Base-by-base conservation (phyloP, 2,329 filamentous ascomycete species). In the Fusarium buxicola region DNA sequence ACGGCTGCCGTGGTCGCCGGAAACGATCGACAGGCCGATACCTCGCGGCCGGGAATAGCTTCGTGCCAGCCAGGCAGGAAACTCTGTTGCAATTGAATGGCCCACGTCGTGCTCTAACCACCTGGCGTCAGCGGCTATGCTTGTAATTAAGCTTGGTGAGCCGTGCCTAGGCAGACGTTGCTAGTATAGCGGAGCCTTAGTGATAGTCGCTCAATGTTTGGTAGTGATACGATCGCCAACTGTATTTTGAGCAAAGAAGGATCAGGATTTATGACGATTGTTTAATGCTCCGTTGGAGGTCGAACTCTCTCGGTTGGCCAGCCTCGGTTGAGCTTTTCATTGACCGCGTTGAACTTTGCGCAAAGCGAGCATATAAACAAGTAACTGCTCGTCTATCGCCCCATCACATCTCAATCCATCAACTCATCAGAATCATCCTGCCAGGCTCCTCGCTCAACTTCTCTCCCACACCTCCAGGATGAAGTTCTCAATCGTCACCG, bases 401-500 rank as follows among this genome's bases (percentile, higher is more conserved):
- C 25, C 32, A 38, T 12, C 15, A 15, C 34, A 15, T 24, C 13
- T 24, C 18, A 24, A 27, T 8, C 10, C 27, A 21, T 32, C 41
- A 12, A 6, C 39, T 13, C 3, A 11, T 4, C 21, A 30, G 10
- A 36, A 18, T 11, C 8, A 16, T 9, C n/a, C 15, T 11, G 7
- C 27, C 7, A 15, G 27, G 27, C 12, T 40, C n/a, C 7, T 5
- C 12, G 11, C 11, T 18, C 21, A 25, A 3, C n/a, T 30, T 28
- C 12, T 15, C n/a, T 16, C 24, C 13, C 21, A 7, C 12, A 35
- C 7, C 8, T 27, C 28, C 40, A 46, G 25, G 2, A 65, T 65
- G 62, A 65, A 65, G 58, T 55, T 51, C 11, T 25, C 40, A 4
- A 8, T 54, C 27, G 7, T 65, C 36, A 9, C 53, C 15, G 35